Conservation (phyloP, 441 rosid species). For the Pelargonium cotyledonis region DNA sequence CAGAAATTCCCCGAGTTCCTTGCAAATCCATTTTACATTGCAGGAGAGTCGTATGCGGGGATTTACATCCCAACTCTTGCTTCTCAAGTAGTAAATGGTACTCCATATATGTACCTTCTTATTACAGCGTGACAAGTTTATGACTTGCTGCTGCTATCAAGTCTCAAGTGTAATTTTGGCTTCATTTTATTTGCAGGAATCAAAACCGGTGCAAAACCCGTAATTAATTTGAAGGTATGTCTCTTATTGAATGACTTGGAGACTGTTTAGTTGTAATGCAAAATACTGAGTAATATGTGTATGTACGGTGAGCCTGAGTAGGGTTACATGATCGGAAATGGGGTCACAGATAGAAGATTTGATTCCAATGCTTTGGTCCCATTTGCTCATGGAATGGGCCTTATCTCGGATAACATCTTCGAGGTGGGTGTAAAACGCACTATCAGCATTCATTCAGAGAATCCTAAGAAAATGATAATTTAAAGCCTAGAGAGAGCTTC, state of each 20-base stretch:
- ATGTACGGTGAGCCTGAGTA: slow-evolving; percentile 9
- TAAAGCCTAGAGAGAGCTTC: too few species aligned
- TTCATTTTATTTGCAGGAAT: slow-evolving; percentile 32
- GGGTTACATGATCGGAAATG: slow-evolving; percentile 57
- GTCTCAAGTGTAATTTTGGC: not conserved
- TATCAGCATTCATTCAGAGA: not conserved
- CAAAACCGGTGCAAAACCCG: slow-evolving; percentile 32
- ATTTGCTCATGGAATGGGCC: slow-evolving; percentile 50
- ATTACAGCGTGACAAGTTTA: not conserved
- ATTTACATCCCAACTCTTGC: slow-evolving; percentile 58
- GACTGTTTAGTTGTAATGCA: not conserved
- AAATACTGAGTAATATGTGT: not conserved
- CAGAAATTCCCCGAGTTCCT: slow-evolving; percentile 40
- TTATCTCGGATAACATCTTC: slow-evolving; percentile 41
- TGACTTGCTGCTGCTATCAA: not conserved
- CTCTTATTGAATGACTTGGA: not conserved
- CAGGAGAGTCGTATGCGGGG: slow-evolving; percentile 70
- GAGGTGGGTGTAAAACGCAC: slow-evolving; percentile 19
- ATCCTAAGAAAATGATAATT: too few species aligned
- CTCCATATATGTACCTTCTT: not conserved
- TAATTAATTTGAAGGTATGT: slow-evolving; percentile 48
- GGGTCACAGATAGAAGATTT: slow-evolving; percentile 22
- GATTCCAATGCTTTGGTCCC: slow-evolving; percentile 38
- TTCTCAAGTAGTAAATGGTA: slow-evolving; percentile 44
- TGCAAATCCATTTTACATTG: slow-evolving; percentile 45